phyloP scores from a whole-genome alignment of 768 basidiomycete genomes.

The Suillus cothurnatus region DNA sequence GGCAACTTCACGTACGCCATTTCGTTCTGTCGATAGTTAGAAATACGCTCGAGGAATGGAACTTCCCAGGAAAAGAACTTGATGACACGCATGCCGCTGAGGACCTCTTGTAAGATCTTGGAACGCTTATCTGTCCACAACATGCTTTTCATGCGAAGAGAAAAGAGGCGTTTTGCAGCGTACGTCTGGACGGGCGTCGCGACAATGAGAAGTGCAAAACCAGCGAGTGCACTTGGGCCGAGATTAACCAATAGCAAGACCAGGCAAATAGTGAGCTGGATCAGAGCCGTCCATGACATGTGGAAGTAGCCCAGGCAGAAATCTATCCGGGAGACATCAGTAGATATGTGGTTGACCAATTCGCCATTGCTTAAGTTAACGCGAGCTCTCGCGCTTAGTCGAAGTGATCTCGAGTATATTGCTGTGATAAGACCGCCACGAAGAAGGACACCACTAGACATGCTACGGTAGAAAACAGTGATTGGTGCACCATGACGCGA shows the following conservation, averaged over 20 bases:
- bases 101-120: conserved; percentile 85
- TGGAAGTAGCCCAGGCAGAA: conserved; percentile 83
- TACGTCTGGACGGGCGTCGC: conserved; percentile 72
- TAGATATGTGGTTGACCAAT: conserved; percentile 92
- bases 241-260: conserved; percentile 73
- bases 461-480: conserved; percentile 84
- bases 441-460: conserved; percentile 75
- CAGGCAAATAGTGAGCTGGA: conserved; percentile 81
- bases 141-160: conserved; percentile 74
- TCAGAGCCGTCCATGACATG: conserved; percentile 75
- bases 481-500: conserved; percentile 67
- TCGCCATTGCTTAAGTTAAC: conserved; percentile 84
- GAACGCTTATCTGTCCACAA: conserved; percentile 89
- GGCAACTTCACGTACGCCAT: conserved; percentile 47
- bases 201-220: conserved; percentile 65
- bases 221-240: conserved; percentile 59
- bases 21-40: conserved; percentile 70
- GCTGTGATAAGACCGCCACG: conserved; percentile 87
- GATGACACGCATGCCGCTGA: conserved; percentile 89
- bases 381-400: conserved; percentile 76
- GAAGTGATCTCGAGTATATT: conserved; percentile 78
- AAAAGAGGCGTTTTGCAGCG: conserved; percentile 67
- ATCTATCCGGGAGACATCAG: conserved; percentile 89
- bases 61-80: conserved; percentile 91
- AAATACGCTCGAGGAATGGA: conserved; percentile 77